phyloP scores from a whole-genome alignment of 2,329 filamentous ascomycete species.

The Colletotrichum endophyticum region DNA sequence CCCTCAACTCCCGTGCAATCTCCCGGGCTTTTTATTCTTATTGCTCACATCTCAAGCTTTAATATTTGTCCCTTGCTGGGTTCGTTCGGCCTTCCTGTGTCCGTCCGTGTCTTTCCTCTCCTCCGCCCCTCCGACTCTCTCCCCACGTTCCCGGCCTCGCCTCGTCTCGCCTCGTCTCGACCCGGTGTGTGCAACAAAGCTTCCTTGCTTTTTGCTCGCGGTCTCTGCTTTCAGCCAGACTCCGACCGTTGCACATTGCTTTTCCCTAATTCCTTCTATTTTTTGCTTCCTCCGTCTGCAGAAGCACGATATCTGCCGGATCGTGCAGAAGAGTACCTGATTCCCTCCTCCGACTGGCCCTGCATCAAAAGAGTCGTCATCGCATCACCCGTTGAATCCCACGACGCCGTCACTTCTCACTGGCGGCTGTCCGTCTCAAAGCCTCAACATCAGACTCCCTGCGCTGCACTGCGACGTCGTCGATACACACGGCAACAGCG shows the following conservation, averaged over 20 bases:
- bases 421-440: background rate
- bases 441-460: conserved; percentile 2
- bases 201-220: background rate
- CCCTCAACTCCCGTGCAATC: background rate
- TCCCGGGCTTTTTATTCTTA: background rate
- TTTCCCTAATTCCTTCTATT: background rate
- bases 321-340: background rate
- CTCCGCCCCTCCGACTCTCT: background rate
- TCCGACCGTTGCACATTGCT: background rate
- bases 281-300: background rate
- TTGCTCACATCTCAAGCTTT: background rate
- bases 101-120: background rate
- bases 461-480: background rate
- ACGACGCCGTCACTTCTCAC: background rate
- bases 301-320: background rate
- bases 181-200: conserved; percentile 1
- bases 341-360: background rate
- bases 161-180: background rate
- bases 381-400: background rate
- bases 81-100: background rate
- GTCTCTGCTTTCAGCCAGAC: background rate
- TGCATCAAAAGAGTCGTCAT: background rate
- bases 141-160: conserved; percentile 1
- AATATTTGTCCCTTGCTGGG: background rate
- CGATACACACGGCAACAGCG: background rate